phyloP scores from a whole-genome alignment of 345 rosid species.

The Camelina hispida region DNA sequence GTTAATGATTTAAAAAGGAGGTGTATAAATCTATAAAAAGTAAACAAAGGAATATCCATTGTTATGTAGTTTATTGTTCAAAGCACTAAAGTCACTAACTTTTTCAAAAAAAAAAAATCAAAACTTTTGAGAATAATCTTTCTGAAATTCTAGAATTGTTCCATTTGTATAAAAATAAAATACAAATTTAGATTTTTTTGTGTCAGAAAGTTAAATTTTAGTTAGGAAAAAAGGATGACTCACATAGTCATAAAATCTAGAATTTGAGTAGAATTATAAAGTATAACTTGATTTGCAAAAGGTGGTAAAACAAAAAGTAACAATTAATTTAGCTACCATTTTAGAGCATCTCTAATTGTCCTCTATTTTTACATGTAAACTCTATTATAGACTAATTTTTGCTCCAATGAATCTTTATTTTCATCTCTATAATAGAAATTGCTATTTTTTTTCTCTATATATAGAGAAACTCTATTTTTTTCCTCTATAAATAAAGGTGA shows the following conservation, averaged over 20 bases:
- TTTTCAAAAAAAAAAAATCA: not conserved
- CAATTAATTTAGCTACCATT: not conserved
- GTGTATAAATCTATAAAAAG: not conserved
- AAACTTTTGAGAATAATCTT: not conserved
- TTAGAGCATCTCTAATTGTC: no score
- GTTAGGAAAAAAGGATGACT: not conserved
- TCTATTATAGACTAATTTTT: no score
- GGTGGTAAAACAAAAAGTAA: not conserved
- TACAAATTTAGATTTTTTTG: no score
- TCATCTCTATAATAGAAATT: no score
- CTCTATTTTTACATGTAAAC: no score
- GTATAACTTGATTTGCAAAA: not conserved
- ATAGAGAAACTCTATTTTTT: no score
- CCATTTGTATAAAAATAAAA: not conserved
- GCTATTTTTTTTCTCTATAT: no score
- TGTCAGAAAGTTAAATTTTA: not conserved
- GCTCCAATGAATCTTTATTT: no score
- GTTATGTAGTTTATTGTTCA: constrained; percentile 9
- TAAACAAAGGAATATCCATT: not conserved
- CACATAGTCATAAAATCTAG: not conserved
- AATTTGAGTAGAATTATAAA: not conserved
- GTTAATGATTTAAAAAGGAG: not conserved
- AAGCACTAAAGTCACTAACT: not conserved
- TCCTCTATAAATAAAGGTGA: no score
- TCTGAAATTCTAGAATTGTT: constrained; percentile 5